Base-by-base conservation (phyloP, 805 yeast species). In the Cyberlindnera mississippiensis region DNA sequence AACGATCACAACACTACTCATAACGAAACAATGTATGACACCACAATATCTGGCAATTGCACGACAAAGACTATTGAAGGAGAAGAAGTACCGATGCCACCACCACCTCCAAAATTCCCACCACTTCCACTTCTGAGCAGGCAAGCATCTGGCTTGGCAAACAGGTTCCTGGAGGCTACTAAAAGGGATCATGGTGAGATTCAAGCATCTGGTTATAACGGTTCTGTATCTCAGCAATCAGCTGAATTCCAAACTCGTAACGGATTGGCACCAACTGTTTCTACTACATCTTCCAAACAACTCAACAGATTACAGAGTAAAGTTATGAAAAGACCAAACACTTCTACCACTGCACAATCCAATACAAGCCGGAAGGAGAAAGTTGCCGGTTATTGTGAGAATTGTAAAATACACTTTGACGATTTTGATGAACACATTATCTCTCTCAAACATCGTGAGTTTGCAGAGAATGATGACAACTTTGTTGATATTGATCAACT, bases 381-480 rank as follows among this genome's bases (percentile, higher is more conserved):
- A 48, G 63, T 57, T 35, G 52, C 91, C 1, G 97, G 97, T 0
- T 90, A 86, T 62, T 91, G 99, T 65, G 99, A 91, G 60, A 91
- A 91, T 58, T 91, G 99, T 63, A 71, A 91, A 18, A 84, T 83
- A 45, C 82, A 82, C 58, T 91, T 85, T 59, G 90, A 85, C 38
- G 77, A 78, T 50, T 81, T 89, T 56, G 85, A 80, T 19, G 85
- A 78, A 43, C 99, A 91, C 60, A 75, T 87, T 31, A 55, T 57
- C 22, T 72, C 87, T 18, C 75, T 74, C 28, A 76, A 81, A 49
- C 99, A 91, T 60, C 70, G 84, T 37, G 75, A 77, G 40, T 90
- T 88, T 66, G 97, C 97, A 3, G 64, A 69, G 33, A 78, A 83
- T 51, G 79, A 77, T 54, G 60, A 65, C 12, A 86, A 89, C 59